Evolutionary conservation across 768 basidiomycete genomes (phyloP), one percentile per base, ranked within the genome.

Genomic region (Tephrocybe sp.): DNA sequence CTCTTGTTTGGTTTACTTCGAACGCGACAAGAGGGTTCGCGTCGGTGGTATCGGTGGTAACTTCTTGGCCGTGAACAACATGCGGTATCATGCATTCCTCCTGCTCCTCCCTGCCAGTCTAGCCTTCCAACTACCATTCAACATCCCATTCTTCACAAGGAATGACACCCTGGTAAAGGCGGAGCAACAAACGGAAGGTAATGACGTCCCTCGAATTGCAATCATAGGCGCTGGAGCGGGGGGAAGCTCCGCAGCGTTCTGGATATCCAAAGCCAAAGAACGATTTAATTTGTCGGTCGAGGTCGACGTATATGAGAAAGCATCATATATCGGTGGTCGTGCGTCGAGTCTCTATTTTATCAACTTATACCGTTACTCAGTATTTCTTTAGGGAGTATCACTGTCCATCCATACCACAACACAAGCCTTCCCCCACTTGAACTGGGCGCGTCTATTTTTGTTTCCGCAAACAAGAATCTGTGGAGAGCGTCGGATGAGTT

Each of bases 201-300:
- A 59, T 20, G 51, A 55, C 15, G 61, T 73, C 0, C 80, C 84
- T 39, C 71, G 85, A 41, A 77, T 97, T 58, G 94, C 93, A 7
- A 84, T 97, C 62, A 81, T 97, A 48, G 94, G 94, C 15, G 93
- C 94, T 0, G 94, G 94, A 23, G 93, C 94, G 12, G 91, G 77
- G 9, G 94, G 94, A 8, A 83, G 81, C 14, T 88, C 90, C 21
- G 89, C 93, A 18, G 92, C 84, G 2, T 90, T 83, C 62, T 90
- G 93, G 86, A 84, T 95, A 47, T 78, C 81, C 17, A 88, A 87
- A 63, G 89, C 87, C 23, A 85, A 86, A 58, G 77, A 88, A 57
- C 74, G 88, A 21, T 84, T 77, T 51, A 83, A 80, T 2, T 57
- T 91, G 28, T 76, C 88, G 50, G 75, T 91, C 3, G 84, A 89